Conservation (phyloP, 1,139 yeast genomes). For the Yamadazyma jaroonii region DNA sequence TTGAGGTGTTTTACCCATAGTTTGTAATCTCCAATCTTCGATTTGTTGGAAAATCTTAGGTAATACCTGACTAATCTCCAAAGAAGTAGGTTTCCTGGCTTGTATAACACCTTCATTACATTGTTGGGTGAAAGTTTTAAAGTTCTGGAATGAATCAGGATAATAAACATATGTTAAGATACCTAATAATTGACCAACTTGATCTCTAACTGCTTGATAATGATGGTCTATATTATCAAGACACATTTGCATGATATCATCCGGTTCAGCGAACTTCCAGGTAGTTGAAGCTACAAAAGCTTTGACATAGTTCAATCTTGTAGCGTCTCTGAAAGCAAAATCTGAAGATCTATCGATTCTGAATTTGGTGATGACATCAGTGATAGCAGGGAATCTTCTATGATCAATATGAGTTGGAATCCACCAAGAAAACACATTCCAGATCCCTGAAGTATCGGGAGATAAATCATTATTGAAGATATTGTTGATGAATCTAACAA, state of each 20-base stretch:
- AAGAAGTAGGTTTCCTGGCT: background rate
- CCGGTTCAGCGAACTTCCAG: slow-evolving; percentile 57
- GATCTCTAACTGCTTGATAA: slow-evolving; percentile 74
- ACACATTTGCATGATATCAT: slow-evolving; percentile 45
- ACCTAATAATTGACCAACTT: slow-evolving; percentile 64
- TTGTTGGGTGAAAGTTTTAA: slow-evolving; percentile 40
- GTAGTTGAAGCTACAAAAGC: slow-evolving; percentile 54
- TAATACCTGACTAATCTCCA: slow-evolving; percentile 11
- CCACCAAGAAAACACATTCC: slow-evolving; percentile 82
- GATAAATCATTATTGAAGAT: slow-evolving; percentile 62
- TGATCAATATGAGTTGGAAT: slow-evolving; percentile 62
- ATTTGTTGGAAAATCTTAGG: slow-evolving; percentile 41
- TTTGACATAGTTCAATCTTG: slow-evolving; percentile 58
- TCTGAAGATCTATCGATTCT: slow-evolving; percentile 52
- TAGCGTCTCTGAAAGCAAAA: slow-evolving; percentile 66
- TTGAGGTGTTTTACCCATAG: slow-evolving; percentile 37
- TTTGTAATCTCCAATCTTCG: slow-evolving; percentile 40
- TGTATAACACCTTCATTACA: slow-evolving; percentile 20
- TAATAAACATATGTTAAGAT: slow-evolving; percentile 54
- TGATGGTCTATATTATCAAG: slow-evolving; percentile 55
- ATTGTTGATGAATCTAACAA: slow-evolving; percentile 39
- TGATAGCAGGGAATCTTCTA: slow-evolving; percentile 61
- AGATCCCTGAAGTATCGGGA: slow-evolving; percentile 72
- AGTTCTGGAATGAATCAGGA: slow-evolving; percentile 45
- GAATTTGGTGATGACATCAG: slow-evolving; percentile 44